Evolutionary conservation across 2,329 filamentous ascomycete genomes (phyloP).

Genomic region (Aspergillus nomiae): DNA sequence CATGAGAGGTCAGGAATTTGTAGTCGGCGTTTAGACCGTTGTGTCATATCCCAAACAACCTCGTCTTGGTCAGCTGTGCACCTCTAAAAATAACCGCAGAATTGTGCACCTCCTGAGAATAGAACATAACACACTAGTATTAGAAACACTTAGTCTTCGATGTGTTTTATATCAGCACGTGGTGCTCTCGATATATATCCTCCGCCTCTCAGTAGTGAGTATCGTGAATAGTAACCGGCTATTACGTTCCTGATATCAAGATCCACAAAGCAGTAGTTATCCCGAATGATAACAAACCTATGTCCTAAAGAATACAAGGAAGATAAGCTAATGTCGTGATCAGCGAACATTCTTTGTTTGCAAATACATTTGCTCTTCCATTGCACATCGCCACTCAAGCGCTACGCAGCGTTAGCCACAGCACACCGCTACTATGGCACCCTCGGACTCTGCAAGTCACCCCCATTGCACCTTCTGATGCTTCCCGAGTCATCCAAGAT

Average conservation of each 20-base stretch:
- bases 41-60: background rate
- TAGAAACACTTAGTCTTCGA: background rate
- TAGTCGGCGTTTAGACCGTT: background rate
- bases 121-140: background rate
- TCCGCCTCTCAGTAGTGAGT: accelerated
- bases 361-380: background rate
- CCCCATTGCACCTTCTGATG: background rate
- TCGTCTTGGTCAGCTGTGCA: background rate
- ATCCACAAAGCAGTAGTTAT: too few species aligned
- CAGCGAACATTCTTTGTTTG: background rate
- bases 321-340: background rate
- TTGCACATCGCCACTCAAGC: background rate
- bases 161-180: background rate
- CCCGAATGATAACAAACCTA: too few species aligned
- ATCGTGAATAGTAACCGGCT: too few species aligned
- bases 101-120: background rate
- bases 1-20: background rate
- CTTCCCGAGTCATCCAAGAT: background rate
- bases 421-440: background rate
- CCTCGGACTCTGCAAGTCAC: background rate
- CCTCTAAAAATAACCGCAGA: background rate
- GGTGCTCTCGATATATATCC: too few species aligned
- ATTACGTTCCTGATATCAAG: too few species aligned
- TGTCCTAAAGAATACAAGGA: too few species aligned
- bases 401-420: background rate